A percentile compares a stretch with the other conserved stretches of the same genome.
Evolutionary conservation across 371 early-diverging fungal genomes (phyloP).

Genomic region (Funneliformis caledonium): DNA sequence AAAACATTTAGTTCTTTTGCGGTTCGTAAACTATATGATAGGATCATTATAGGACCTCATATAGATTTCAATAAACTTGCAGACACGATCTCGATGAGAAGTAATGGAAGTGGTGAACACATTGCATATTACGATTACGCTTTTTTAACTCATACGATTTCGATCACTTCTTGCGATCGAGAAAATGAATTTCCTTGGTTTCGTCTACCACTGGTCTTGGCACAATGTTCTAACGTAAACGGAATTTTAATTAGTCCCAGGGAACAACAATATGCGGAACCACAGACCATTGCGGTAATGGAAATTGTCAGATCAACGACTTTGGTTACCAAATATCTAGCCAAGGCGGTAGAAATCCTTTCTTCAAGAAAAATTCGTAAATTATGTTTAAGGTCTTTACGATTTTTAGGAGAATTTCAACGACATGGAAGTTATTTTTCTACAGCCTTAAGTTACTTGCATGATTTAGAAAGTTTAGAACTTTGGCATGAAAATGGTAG

Average conservation of each 20-base stretch:
- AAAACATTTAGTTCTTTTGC: slow-evolving; percentile 18
- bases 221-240: neutral
- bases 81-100: neutral
- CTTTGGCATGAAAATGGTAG: slow-evolving; percentile 33
- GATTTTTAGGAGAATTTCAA: slow-evolving; percentile 28
- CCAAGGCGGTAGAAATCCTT: slow-evolving; percentile 1
- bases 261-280: slow-evolving; percentile 30
- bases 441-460: neutral
- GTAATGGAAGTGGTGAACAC: neutral
- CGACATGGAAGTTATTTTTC: neutral
- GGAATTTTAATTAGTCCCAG: slow-evolving; percentile 18
- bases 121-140: slow-evolving; percentile 7
- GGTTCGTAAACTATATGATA: slow-evolving; percentile 14
- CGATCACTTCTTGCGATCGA: slow-evolving; percentile 11
- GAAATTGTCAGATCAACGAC: slow-evolving; percentile 2
- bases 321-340: slow-evolving; percentile 20
- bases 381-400: slow-evolving; percentile 13
- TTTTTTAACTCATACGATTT: neutral
- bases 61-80: slow-evolving; percentile 19
- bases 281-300: neutral
- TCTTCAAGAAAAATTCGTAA: neutral
- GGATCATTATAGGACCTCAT: neutral
- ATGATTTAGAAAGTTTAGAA: slow-evolving; percentile 11
- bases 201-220: neutral
- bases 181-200: slow-evolving; percentile 23